Evolutionary conservation across 495 filamentous ascomycete genomes (phyloP), one percentile per base, ranked within the genome.

Genomic region (Geopyxis carbonaria): DNA sequence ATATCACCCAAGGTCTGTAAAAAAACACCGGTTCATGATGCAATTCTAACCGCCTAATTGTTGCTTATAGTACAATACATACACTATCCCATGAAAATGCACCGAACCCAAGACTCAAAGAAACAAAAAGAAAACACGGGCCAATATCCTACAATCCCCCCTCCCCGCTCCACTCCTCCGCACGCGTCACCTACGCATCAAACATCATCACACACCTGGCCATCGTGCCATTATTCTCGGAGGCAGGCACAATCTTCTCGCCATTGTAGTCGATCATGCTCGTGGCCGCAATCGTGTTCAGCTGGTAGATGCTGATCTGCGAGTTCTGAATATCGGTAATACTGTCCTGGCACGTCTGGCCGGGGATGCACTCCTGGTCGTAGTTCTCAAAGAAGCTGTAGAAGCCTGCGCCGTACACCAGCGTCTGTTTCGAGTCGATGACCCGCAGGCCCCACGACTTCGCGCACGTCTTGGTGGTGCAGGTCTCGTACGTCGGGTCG

Each of bases 321-420:
- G 72, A 72, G 53, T 64, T 70, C 59, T 92, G 80, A 16, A 97
- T 67, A 49, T 71, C 72, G n/a, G 89, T 72, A 62, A 93, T 89
- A 56, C 84, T 78, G 40, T 73, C 64, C 64, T 94, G 87, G 63
- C 89, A 94, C 34, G 68, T 72, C 56, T 89, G 66, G 8, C 67
- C 65, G 38, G 62, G 59, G 33, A 94, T 67, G 50, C 89, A 94
- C 8, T 62, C 65, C 57, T 93, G 83, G 16, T 58, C 66, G 59
- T 86, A 86, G 63, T 87, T 89, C 46, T 77, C 73, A 54, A 89
- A 92, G 69, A 91, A 92, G 30, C 68, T 76, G 64, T 92, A 92
- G 31, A 87, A 54, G 8, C 83, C 83, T 4, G 75, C 76, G 41
- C 83, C 82, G 55, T 80, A 83, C 53, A 86, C 55, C 49, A 69